phyloP scores from a whole-genome alignment of 495 filamentous ascomycete species.

The Viridothelium virens region DNA sequence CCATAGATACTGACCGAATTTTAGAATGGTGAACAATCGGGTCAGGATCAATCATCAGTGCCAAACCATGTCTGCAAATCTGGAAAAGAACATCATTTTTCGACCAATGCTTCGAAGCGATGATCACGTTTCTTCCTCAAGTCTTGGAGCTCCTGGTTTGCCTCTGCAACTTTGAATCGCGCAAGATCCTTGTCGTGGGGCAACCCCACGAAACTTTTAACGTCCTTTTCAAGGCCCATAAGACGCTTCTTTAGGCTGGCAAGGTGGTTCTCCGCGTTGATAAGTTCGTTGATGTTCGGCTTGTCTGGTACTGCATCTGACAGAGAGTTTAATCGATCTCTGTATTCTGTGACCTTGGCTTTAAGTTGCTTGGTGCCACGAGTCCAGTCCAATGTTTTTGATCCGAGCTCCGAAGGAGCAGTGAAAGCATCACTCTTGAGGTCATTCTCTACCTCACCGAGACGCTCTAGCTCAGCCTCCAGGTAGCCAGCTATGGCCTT shows the following conservation, averaged over 20 bases:
- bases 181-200: constrained; percentile 5
- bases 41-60: background rate
- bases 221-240: background rate
- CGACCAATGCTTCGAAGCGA: background rate
- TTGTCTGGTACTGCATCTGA: background rate
- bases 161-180: constrained; percentile 4
- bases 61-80: background rate
- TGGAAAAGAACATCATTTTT: background rate
- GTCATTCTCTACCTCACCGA: constrained; percentile 32
- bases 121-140: background rate
- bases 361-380: constrained; percentile 51
- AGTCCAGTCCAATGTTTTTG: constrained; percentile 55
- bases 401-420: constrained; percentile 44
- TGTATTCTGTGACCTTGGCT: constrained; percentile 52
- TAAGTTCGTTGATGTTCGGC: background rate
- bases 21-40: background rate
- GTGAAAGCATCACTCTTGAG: constrained; percentile 41
- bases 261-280: background rate
- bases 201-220: background rate
- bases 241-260: background rate
- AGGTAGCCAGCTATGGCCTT: constrained; percentile 17
- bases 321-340: constrained; percentile 33
- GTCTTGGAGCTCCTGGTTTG: background rate
- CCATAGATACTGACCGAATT: background rate
- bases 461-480: constrained; percentile 16